These are phyloP conservation scores for Penicillium nucicola DNA, from an alignment of 495 filamentous ascomycete genomes.

Conservation along the genomic window DNA sequence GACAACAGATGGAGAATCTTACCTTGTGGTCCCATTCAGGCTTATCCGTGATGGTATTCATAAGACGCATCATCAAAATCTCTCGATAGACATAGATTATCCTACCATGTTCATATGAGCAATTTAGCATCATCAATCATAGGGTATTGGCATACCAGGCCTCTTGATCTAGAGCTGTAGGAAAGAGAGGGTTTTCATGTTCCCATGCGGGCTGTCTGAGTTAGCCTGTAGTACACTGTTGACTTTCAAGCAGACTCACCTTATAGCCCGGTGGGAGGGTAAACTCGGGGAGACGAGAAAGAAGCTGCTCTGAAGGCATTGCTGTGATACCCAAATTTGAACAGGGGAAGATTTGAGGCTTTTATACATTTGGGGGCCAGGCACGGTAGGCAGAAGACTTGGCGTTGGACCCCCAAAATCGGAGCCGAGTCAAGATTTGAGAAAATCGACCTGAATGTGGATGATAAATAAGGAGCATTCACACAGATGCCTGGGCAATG, in stretches of 20 bases:
- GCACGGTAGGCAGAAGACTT: too few species aligned
- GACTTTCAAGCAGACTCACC: neutral
- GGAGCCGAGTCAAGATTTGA: too few species aligned
- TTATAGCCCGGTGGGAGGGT: neutral
- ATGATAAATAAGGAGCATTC: too few species aligned
- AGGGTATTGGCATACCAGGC: neutral
- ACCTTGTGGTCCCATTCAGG: constrained; percentile 49
- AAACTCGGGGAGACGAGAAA: neutral
- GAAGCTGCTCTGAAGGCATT: too few species aligned
- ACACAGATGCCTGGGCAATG: too few species aligned
- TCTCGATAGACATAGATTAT: neutral
- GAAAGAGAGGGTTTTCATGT: neutral
- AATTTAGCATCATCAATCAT: neutral
- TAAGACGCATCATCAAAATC: constrained; percentile 29
- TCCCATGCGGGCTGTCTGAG: neutral
- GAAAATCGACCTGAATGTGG: too few species aligned
- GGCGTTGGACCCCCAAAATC: too few species aligned
- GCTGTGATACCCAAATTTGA: too few species aligned
- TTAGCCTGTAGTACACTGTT: too few species aligned
- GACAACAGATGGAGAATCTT: neutral
- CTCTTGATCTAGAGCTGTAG: neutral
- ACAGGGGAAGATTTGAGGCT: too few species aligned
- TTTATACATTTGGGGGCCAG: too few species aligned
- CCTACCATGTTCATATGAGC: too few species aligned
- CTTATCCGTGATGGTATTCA: constrained; percentile 43